Evolutionary conservation across 768 basidiomycete species (phyloP), one percentile per base, ranked within the genome.

Genomic region (Suillus cothurnatus): DNA sequence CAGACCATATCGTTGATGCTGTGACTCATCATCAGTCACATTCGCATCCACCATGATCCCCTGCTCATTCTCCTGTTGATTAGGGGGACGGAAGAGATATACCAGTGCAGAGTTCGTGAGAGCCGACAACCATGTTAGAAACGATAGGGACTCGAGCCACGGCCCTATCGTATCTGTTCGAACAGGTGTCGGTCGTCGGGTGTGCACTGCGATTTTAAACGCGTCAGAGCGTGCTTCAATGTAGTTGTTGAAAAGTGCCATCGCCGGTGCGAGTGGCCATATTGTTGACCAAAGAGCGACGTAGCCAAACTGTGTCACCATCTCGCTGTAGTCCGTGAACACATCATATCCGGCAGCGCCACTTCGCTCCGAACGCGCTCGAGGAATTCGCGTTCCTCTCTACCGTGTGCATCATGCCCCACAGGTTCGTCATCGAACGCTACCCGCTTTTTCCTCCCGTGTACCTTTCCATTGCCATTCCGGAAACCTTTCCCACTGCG

Each of bases 271-370:
- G 21, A 99, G 81, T 3, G 96, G 94, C 95, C 95, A 99, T 65
- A 96, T 93, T 36, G 93, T 89, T 55, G 89, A 92, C 94, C 95
- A 99, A 26, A 98, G 81, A 9, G 88, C 88, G 36, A 98, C 88
- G 73, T 97, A 95, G 0, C 97, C 96, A 74, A 97, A 97, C 72
- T 96, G 94, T 11, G 92, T 91, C 19, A 93, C 93, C 96, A 99
- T 98, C 80, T 99, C 97, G 71, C 88, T 88, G 77, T 97, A 99
- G 78, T 98, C 97, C 61, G 81, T 86, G 71, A 94, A 95, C 7
- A 91, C 80, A 41, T 88, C 85, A 71, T 96, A 95, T 88, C 88
- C 0, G 95, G 92, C 57, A 96, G 80, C 31, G 86, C 85, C 7
- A 90, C 89, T 78, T 99, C 90, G 59, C 80, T 79, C 64, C 94